Conservation (phyloP, 139 green algal genomes). For the Diplosphaera chodatii region DNA sequence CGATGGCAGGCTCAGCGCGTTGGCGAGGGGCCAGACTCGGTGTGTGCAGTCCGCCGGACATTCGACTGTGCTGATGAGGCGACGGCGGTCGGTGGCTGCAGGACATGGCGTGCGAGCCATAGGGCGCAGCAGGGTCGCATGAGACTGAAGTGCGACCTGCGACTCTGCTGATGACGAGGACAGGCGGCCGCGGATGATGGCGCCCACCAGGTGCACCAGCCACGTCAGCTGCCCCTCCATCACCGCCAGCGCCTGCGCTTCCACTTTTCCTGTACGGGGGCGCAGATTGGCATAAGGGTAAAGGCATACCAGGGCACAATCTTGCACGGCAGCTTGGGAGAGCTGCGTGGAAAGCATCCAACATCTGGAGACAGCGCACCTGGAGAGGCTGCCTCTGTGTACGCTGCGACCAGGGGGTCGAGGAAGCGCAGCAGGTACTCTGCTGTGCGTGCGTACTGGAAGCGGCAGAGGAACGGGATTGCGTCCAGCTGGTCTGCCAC, state of each 20-base stretch:
- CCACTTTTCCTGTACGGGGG: slow-evolving; percentile 6
- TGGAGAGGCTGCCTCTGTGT: slow-evolving; percentile 29
- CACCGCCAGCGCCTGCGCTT: slow-evolving; percentile 50
- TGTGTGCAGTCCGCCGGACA: too few relatives aligned
- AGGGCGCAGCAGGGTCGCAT: too few relatives aligned
- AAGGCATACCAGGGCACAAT: too few relatives aligned
- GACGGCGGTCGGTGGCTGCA: too few relatives aligned
- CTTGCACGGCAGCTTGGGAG: too few relatives aligned
- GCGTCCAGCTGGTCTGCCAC: slow-evolving; percentile 88
- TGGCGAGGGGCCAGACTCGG: too few relatives aligned
- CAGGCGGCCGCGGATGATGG: slow-evolving; percentile 81
- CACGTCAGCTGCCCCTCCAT: slow-evolving; percentile 96
- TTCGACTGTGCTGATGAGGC: too few relatives aligned
- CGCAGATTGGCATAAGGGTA: not conserved
- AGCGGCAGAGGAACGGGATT: slow-evolving; percentile 87
- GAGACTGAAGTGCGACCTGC: slow-evolving; percentile 30
- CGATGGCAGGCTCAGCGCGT: too few relatives aligned
- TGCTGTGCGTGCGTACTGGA: slow-evolving; percentile 83
- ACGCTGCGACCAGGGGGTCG: slow-evolving; percentile 71
- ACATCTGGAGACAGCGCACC: too few relatives aligned
- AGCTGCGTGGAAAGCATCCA: too few relatives aligned
- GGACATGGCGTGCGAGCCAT: too few relatives aligned
- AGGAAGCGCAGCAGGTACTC: slow-evolving; percentile 62
- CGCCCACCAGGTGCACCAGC: slow-evolving; percentile 92
- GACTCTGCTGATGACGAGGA: slow-evolving; percentile 60